Conservation (phyloP, 345 rosid genomes). For the Pelargonium nanum region DNA sequence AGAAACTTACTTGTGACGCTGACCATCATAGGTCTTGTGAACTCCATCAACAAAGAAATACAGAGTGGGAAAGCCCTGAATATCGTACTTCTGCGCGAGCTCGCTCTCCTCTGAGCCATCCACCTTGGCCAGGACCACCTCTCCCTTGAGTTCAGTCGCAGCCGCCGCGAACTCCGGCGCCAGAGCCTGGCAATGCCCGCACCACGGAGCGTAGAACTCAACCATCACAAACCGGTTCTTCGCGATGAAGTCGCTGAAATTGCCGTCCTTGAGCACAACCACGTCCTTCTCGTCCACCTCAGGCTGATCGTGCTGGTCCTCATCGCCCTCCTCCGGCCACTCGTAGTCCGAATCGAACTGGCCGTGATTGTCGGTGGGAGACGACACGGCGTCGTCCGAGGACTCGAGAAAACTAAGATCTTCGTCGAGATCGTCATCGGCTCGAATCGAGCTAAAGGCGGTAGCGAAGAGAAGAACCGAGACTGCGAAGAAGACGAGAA, state of each 20-base stretch:
- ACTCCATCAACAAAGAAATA: neutral
- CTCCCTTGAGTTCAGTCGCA: neutral
- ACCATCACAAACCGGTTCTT: neutral
- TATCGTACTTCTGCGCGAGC: neutral
- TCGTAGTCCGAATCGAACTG: neutral
- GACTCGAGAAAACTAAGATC: constrained; percentile 86
- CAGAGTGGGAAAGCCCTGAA: neutral
- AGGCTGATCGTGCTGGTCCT: constrained; percentile 35
- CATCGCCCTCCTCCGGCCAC: constrained; percentile 4
- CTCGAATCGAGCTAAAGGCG: neutral
- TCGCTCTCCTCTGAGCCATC: neutral
- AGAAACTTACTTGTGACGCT: neutral
- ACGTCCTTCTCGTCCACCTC: constrained; percentile 32
- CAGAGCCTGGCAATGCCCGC: neutral
- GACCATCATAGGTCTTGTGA: neutral
- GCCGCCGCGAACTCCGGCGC: neutral
- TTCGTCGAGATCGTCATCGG: constrained; percentile 27
- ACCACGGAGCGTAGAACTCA: neutral
- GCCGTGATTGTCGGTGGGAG: neutral
- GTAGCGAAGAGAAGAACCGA: neutral
- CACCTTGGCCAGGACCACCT: neutral
- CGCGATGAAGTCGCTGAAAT: neutral
- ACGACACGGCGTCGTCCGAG: constrained; percentile 13
- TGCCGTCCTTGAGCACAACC: neutral
- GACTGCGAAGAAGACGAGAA: neutral